Evolutionary conservation across 2,329 filamentous ascomycete genomes (phyloP), one percentile per base, ranked within the genome.

Genomic region (Phaeosphaeriaceae sp.): DNA sequence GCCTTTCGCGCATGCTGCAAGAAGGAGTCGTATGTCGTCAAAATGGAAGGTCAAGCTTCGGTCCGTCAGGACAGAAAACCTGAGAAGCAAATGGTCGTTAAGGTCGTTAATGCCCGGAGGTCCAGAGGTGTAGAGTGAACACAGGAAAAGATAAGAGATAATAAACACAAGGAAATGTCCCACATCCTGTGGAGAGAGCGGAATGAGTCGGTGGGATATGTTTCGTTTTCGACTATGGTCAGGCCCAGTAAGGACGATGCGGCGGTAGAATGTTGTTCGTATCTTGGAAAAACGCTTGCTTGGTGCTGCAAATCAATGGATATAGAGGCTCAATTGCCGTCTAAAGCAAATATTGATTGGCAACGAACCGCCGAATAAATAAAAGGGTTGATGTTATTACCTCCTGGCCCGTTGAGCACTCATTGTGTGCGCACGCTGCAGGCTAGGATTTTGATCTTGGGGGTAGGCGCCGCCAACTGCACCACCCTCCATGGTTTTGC

Each of bases 401-500:
- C 68, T 68, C 43, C 68, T 61, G 36, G 60, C 56, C 34, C 66
- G 62, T 45, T 70, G 67, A 26, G 61, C 54, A 34, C 61, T 60
- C 46, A 61, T 66, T 7, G 70, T 62, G 26, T 67, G 66, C 2
- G 70, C 59, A 34, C 70, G 65, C 48, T 73, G 70, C 15, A 72
- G 60, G 17, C 62, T 64, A 38, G 63, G 58, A 36, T 60, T 68
- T 29, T 68, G 64, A 36, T 69, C 68, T 23, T 63, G 61, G n/a
- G 59, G 56, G 42, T 71, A 73, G 15, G 62, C 58, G 21, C 58
- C 50, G 39, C 58, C 70, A n/a, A 71, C 68, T 23, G 70, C 67
- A 29, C 70, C 66, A 29, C 79, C 78, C 34, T 81, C 75, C 59
- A 89, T 80, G 0, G 89, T 92, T 79, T 92, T 93, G 56, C 90